Percentiles rank a stretch among this genome's conserved stretches.
Conservation (phyloP, 2,329 filamentous ascomycete genomes). For the Clathrospora elynae region DNA sequence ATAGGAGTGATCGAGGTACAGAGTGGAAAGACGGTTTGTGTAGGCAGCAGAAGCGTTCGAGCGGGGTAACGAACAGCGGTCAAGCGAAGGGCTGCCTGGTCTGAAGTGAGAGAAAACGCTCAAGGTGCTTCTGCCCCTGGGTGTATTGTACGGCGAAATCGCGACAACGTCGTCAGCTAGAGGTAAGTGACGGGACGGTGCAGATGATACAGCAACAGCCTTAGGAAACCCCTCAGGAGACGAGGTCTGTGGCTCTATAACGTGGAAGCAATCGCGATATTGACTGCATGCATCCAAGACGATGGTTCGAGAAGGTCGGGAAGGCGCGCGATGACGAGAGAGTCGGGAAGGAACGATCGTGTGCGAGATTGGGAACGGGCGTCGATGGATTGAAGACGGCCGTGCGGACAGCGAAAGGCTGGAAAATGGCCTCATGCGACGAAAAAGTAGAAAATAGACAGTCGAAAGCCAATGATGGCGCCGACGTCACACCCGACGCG, state of each 20-base stretch:
- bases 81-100: constrained; percentile 4
- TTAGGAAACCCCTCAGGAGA: too few relatives aligned
- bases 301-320: background rate
- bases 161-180: background rate
- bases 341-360: constrained; percentile 3
- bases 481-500: constrained; percentile 15
- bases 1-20: constrained; percentile 2
- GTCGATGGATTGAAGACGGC: background rate
- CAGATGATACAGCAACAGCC: too few relatives aligned
- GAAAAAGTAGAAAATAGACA: background rate
- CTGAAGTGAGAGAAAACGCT: constrained; percentile 8
- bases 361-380: background rate
- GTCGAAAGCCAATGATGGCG: background rate
- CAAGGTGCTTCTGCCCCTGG: constrained; percentile 1
- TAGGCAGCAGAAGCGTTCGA: background rate
- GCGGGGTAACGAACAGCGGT: background rate
- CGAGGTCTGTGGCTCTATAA: too few relatives aligned
- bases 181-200: too few relatives aligned
- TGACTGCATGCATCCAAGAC: background rate
- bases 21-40: background rate
- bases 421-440: background rate
- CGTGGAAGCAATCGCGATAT: background rate
- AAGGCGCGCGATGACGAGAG: constrained; percentile 3
- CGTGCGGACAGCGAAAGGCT: background rate
- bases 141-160: background rate